Evolutionary conservation across 768 basidiomycete species (phyloP).

Genomic region (Gymnopilus dilepis): DNA sequence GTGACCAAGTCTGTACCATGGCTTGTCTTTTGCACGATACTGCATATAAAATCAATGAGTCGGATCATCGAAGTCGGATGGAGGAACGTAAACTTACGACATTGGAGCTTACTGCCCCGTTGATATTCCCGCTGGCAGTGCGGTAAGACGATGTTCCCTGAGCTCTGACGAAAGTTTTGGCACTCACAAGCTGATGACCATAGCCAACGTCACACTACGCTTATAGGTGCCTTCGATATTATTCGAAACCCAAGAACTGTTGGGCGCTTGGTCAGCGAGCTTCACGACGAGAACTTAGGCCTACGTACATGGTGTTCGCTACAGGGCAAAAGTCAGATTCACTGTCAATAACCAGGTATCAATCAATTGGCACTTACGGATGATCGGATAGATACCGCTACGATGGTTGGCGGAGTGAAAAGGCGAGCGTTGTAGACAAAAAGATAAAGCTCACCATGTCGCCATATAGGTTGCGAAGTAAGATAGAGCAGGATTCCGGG

Average conservation of each 20-base stretch:
- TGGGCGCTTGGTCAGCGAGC: background rate
- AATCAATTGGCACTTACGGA: slow-evolving; percentile 50
- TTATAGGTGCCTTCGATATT: slow-evolving; percentile 81
- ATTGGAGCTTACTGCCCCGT: slow-evolving; percentile 79
- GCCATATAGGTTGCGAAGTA: slow-evolving; percentile 78
- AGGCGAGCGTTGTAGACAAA: background rate
- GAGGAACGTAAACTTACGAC: slow-evolving; percentile 52
- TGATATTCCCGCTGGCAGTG: slow-evolving; percentile 64
- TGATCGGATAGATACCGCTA: slow-evolving; percentile 77
- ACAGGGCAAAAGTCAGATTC: background rate
- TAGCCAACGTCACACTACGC: slow-evolving; percentile 70
- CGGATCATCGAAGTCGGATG: too few species aligned
- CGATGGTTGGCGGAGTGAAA: background rate
- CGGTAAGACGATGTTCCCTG: background rate
- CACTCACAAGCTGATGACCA: slow-evolving; percentile 68
- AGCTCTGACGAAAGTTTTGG: background rate
- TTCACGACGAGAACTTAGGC: background rate
- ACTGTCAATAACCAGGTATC: background rate
- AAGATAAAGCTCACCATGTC: slow-evolving; percentile 53
- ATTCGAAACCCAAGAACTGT: slow-evolving; percentile 64
- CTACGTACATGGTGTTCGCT: slow-evolving; percentile 65
- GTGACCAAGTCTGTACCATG: slow-evolving; percentile 62
- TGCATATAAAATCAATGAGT: slow-evolving; percentile 33
- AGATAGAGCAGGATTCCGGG: slow-evolving; percentile 65
- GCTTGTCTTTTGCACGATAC: slow-evolving; percentile 69